Percentiles rank a stretch among this genome's conserved stretches.
Conservation (phyloP, 805 yeast genomes). For the Wickerhamiella lipophila region DNA sequence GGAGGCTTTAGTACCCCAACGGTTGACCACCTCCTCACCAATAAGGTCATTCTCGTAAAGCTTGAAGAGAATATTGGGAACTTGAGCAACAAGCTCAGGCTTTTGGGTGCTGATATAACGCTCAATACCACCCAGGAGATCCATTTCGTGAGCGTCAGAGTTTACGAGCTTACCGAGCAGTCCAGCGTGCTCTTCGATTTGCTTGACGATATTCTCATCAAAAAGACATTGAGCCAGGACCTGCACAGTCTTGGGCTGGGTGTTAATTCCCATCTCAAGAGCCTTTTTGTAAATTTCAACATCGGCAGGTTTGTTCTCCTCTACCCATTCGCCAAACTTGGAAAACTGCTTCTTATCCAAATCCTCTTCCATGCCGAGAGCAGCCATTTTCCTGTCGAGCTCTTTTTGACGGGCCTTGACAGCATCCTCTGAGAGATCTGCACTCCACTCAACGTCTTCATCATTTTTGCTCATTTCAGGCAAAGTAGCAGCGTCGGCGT, state of each 20-base stretch:
- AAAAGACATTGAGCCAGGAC: slow-evolving; percentile 87
- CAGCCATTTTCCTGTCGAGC: slow-evolving; percentile 43
- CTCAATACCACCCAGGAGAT: slow-evolving; percentile 91
- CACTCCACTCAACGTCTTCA: slow-evolving; percentile 90
- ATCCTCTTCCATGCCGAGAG: slow-evolving; percentile 28
- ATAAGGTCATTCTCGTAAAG: slow-evolving; percentile 74
- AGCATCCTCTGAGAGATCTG: slow-evolving; percentile 93
- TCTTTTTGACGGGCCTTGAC: slow-evolving; percentile 82
- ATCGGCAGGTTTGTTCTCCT: slow-evolving; percentile 60
- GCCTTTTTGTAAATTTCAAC: slow-evolving; percentile 89
- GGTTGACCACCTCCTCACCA: slow-evolving; percentile 65
- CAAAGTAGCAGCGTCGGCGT: slow-evolving; percentile 68
- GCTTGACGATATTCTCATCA: slow-evolving; percentile 51
- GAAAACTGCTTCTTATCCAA: slow-evolving; percentile 42
- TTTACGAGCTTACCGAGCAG: slow-evolving; percentile 66
- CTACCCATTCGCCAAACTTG: slow-evolving; percentile 83
- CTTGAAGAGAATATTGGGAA: slow-evolving; percentile 72
- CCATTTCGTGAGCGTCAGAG: slow-evolving; percentile 52
- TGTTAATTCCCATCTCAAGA: slow-evolving; percentile 57
- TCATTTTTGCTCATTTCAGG: slow-evolving; percentile 35
- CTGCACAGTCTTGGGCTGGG: slow-evolving; percentile 66
- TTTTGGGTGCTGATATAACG: slow-evolving; percentile 77
- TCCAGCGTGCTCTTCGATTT: slow-evolving; percentile 68
- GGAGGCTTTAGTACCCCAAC: slow-evolving; percentile 85
- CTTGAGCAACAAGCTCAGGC: slow-evolving; percentile 51